Evolutionary conservation across 352 stramenopile species (phyloP), one percentile per base, ranked within the genome.

Genomic region (Phytophthora boehmeriae): DNA sequence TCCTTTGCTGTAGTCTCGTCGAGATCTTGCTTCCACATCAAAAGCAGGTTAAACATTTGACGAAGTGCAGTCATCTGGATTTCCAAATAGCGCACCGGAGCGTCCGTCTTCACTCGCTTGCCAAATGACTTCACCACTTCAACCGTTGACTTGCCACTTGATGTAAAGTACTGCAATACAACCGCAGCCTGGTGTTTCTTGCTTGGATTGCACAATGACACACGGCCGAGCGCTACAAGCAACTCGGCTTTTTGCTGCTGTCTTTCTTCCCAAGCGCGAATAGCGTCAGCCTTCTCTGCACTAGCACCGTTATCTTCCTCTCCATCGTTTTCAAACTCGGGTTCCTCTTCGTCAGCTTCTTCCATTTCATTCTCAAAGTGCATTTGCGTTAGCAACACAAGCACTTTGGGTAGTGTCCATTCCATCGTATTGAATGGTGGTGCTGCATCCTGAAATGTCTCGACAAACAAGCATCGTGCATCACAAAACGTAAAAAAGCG

Each of bases 1-100:
- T 35, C 57, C 3, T 57, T 60, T 38, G 48, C 20, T 47, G 77
- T 10, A 22, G 28, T 51, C 43, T 53, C 19, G 19, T 74, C 56
- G 8, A 89, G 47, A 16, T 92, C 81, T 51, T 90, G 80, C 46
- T 88, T 88, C 63, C 87, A 76, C 4, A 65, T 54, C 8, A 95
- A 50, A 57, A 95, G 77, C 9, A 71, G 73, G 48, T 57, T 80
- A 53, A 81, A 96, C 10, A 90, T 53, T 58, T 90, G 80, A 2
- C 85, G 83, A 43, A 96, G 72, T 13, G 84, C 75, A 23, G 78
- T 89, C 86, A 96, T 96, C 63, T 96, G 88, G n/a, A 94, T 83
- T 66, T 96, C 88, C 20, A 96, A 66, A 48, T 92, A 94, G 20
- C 88, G 83, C 39, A 95, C 78, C 0, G 85, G 84, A 8, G 85